Evolutionary conservation across 192 early-diverging fungal species (phyloP), one percentile per base, ranked within the genome.

Genomic region (Coemansia umbellata): DNA sequence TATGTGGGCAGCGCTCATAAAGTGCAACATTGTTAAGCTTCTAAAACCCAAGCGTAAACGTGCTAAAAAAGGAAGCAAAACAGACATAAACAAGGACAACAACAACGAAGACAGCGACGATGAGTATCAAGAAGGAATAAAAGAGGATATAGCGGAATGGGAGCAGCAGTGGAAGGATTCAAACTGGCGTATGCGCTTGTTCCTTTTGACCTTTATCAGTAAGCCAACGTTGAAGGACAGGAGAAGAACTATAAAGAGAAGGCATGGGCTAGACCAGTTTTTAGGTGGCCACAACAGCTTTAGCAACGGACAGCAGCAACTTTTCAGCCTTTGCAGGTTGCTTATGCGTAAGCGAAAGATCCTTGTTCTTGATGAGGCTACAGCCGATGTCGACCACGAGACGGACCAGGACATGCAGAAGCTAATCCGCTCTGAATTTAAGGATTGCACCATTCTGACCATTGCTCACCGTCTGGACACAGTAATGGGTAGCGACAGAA

Each of bases 391-490:
- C 14, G 86, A 89, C 37, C 17, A 63, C 47, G 60, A 52, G 17
- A 61, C 59, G 8, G 66, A 69, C 23, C 32, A 41, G 17, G 31
- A 13, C 6, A 58, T 69, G 21, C 66, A 69, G 31, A 42, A 40
- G 18, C 50, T 63, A 13, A 78, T 87, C 23, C 69, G 74, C 4
- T 66, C 58, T 6, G 63, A 84, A 45, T 85, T 87, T 59, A 44
- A 33, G 1, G 47, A 76, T 40, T 39, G 55, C 24, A 69, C 66
- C 4, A 71, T 87, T 7, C 55, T 87, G 18, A 83, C 83, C 8
- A 87, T 87, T 53, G 86, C 85, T 2, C 86, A 93, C 66, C 83
- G 90, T 24, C 62, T 88, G 31, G 85, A 88, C 42, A 87, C 86
- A 2, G 77, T 84, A 0, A 63, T 81, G 31, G 73, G 84, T 55